Conservation (phyloP, 805 yeast species). For the Peterozyma xylosa region DNA sequence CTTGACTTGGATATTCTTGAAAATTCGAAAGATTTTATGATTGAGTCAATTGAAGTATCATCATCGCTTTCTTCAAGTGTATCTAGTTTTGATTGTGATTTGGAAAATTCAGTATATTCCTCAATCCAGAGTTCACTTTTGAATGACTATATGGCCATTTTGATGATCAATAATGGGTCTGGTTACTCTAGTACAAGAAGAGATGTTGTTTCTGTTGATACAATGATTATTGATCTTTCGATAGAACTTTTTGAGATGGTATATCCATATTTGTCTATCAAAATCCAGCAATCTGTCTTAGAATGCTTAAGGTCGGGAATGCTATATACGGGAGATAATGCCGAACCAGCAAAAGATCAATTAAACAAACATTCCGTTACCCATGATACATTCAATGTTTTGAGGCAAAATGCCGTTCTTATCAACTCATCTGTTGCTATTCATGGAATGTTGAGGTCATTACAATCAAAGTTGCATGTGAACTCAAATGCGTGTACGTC, state of each 20-base stretch:
- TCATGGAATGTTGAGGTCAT: constrained; percentile 36
- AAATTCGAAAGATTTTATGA: constrained; percentile 17
- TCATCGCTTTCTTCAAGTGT: constrained; percentile 16
- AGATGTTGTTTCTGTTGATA: constrained; percentile 35
- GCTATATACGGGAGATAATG: constrained; percentile 35
- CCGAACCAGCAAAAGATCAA: constrained; percentile 9
- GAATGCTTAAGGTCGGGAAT: constrained; percentile 59
- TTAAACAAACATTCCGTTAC: constrained; percentile 9
- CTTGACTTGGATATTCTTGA: constrained; percentile 19
- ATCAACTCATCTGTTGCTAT: constrained; percentile 61
- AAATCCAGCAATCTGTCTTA: constrained; percentile 81
- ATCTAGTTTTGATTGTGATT: constrained; percentile 22
- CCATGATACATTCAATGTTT: constrained; percentile 3
- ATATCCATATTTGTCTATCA: constrained; percentile 64
- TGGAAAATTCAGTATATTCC: constrained; percentile 23
- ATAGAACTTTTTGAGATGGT: constrained; percentile 67
- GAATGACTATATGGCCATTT: constrained; percentile 30
- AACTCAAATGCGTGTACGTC: background rate
- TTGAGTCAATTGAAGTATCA: constrained; percentile 23
- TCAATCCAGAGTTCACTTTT: constrained; percentile 33
- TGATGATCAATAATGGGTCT: constrained; percentile 9
- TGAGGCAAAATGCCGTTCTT: constrained; percentile 36
- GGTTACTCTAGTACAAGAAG: constrained; percentile 27
- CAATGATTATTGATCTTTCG: constrained; percentile 64
- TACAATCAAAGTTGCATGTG: constrained; percentile 15